Evolutionary conservation across 208 protist species (phyloP), one percentile per base, ranked within the genome.

Genomic region (Novymonas esmeraldas): DNA sequence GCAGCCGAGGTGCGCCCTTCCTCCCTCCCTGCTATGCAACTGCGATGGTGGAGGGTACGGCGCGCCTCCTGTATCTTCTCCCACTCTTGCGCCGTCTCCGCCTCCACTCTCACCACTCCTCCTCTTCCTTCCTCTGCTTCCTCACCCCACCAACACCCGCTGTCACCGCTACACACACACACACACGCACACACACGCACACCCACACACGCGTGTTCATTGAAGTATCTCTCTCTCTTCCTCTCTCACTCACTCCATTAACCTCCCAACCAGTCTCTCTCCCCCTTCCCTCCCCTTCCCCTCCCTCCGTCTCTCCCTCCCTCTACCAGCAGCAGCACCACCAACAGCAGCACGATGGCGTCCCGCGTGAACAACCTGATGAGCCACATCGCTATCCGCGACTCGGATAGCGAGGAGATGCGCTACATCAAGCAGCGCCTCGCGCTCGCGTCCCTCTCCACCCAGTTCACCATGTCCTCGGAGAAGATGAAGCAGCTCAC

Each of bases 281-380:
- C 7, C 11, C 36, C 36, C 36, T 5, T 11, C 36, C 36, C 5
- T 11, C 36, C 36, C 36, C 36, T 14, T 11, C 36, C 36, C 36
- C 36, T 11, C 7, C 7, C 36, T 41, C 7, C 36, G 7, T 14
- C 36, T 11, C 36, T 5, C 11, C 36, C 36, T 41, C 6, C 11
- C 39, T 18, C 39, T 11, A 41, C 36, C 36, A 14, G 36, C 11
- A 11, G 36, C 36, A 41, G 7, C 36, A 5, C 11, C 36, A 5
- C 36, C 36, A 5, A 41, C 36, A 5, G 7, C 22, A 39, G 36
- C 31, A 70, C n/a, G 22, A 94, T 94, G 88, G 78, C 88, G 20
- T 55, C 54, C 33, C 85, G 89, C 51, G 54, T 95, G 41, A 87
- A 89, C 75, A 90, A 90, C 65, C 64, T 95, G 29, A 79, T 95